Base-by-base conservation (phyloP, 176 grass and related monocot species). In the Typha latifolia region DNA sequence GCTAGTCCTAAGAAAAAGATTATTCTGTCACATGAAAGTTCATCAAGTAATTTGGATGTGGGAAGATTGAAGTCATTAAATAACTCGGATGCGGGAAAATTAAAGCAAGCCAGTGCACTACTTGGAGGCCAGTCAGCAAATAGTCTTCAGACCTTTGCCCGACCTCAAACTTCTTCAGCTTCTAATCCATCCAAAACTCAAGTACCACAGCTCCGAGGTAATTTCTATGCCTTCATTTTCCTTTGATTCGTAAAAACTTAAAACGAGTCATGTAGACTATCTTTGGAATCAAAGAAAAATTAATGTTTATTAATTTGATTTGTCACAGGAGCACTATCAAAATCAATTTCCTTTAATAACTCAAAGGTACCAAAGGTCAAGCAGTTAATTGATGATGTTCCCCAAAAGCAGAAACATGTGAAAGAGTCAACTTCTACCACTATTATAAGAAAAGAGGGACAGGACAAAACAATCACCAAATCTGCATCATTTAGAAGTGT, bases 311-410 rank as follows among this genome's bases (percentile, higher is more conserved):
- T 65, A 24, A 14, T 51, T 70, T 47, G 10, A 19, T 80, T 74
- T 75, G 51, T 14, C 78, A 66, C 72, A 99, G 94, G 89, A 76
- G 62, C 66, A 70, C 49, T 93, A 52, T 85, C 76, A 8, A 99
- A 87, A 77, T 87, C 86, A 10, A 68, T 66, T 65, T 93, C 89
- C 64, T 93, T 92, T 77, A 99, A 99, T 64, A 91, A 74, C 66
- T 90, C 85, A 65, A 99, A 93, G 72, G 71, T 86, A 37, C 86
- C 89, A 32, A 99, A 93, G 72, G 94, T 99, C 67, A 99, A 99
- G 73, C 94, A 90, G 74, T 70, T 96, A 78, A 49, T 72, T 15
- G 64, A 67, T 57, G 90, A 87, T 75, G 74, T 90, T 67, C 81
- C 94, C 66, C 78, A 82, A 20, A 93, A 82, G 55, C 61, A 75